These are phyloP conservation scores for Wallacemonas sp. DNA, from an alignment of 208 protist species.

Conservation along the genomic window DNA sequence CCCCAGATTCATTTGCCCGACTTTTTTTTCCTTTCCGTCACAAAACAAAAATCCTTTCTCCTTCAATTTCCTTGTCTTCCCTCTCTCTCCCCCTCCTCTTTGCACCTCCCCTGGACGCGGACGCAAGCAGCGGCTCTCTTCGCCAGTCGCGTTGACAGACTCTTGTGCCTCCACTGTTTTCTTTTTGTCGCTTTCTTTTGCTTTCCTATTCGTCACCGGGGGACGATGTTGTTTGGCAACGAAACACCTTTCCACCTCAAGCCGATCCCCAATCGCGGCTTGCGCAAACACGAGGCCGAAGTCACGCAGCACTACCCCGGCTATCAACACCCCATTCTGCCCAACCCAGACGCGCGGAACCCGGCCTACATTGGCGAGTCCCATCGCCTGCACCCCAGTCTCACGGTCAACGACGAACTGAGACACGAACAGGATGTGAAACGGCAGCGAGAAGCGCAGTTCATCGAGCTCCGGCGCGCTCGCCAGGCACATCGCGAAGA, in stretches of 20 bases:
- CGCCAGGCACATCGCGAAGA: slow-evolving; percentile 24
- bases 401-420: slow-evolving; percentile 46
- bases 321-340: slow-evolving; percentile 49
- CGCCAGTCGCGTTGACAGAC: too few species aligned
- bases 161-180: neutral
- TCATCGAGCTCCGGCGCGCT: slow-evolving; percentile 14
- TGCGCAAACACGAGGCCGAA: slow-evolving; percentile 59
- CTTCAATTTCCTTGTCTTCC: neutral
- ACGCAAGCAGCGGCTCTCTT: too few species aligned
- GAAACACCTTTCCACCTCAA: slow-evolving; percentile 60
- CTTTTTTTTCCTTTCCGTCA: slow-evolving; percentile 2
- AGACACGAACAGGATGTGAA: slow-evolving; percentile 22
- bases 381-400: slow-evolving; percentile 42
- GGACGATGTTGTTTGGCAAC: slow-evolving; percentile 53
- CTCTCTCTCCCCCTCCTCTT: neutral
- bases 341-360: slow-evolving; percentile 10
- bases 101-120: too few species aligned
- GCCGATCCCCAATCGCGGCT: slow-evolving; percentile 52
- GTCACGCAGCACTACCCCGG: slow-evolving; percentile 61
- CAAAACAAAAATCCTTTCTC: neutral
- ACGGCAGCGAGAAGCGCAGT: neutral
- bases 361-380: slow-evolving; percentile 35
- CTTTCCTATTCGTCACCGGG: neutral
- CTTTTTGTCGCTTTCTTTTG: slow-evolving; percentile 4
- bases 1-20: neutral